Conservation (phyloP, 2,329 filamentous ascomycete genomes). For the Colletotrichum siamense region DNA sequence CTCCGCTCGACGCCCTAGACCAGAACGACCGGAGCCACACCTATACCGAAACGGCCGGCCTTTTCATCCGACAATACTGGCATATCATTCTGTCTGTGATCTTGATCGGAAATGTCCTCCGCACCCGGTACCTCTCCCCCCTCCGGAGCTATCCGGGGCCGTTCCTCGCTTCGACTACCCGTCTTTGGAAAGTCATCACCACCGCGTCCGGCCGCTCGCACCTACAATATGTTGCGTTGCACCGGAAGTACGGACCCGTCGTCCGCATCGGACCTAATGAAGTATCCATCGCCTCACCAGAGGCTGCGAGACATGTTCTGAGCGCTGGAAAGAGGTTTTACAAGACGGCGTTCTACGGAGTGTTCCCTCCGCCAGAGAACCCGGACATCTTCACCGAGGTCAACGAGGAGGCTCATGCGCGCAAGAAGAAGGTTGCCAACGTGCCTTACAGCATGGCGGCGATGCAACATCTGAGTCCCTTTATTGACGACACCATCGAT, state of each 20-base stretch:
- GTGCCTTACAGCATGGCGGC: slow-evolving; percentile 59
- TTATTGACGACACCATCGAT: slow-evolving; percentile 57
- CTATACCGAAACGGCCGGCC: neutral
- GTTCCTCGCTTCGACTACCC: slow-evolving; percentile 61
- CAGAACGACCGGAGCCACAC: neutral
- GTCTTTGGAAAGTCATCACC: slow-evolving; percentile 48
- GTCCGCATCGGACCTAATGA: slow-evolving; percentile 35
- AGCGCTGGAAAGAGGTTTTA: slow-evolving; percentile 56
- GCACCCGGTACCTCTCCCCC: slow-evolving; percentile 58
- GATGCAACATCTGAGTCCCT: slow-evolving; percentile 56
- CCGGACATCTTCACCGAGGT: slow-evolving; percentile 64
- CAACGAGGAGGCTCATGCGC: slow-evolving; percentile 58
- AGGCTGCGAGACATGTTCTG: slow-evolving; percentile 40
- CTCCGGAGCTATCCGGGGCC: slow-evolving; percentile 77
- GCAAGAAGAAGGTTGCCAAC: slow-evolving; percentile 59
- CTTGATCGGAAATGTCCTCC: slow-evolving; percentile 44
- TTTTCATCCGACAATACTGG: slow-evolving; percentile 41
- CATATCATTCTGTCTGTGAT: slow-evolving; percentile 35
- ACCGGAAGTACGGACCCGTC: slow-evolving; percentile 36
- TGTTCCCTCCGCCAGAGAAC: slow-evolving; percentile 62
- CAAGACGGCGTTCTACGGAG: slow-evolving; percentile 58
- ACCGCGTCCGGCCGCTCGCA: slow-evolving; percentile 44
- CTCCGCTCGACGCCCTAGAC: neutral
- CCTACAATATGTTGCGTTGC: slow-evolving; percentile 46
- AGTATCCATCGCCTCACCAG: slow-evolving; percentile 42